phyloP scores from a whole-genome alignment of 2,329 filamentous ascomycete species.

The Pseudogymnoascus sp. region DNA sequence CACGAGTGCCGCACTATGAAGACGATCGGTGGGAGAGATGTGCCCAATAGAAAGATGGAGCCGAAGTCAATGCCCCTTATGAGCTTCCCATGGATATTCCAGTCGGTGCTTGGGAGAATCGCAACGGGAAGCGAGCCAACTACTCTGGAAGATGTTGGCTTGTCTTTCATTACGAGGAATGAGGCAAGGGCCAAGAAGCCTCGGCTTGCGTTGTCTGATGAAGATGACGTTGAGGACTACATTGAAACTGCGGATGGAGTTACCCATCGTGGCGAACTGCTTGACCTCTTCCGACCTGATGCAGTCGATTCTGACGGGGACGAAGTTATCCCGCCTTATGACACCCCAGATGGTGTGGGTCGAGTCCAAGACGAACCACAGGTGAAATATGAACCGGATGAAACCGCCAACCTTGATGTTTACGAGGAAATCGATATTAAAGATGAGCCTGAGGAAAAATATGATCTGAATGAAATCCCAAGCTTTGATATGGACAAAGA shows the following conservation, averaged over 20 bases:
- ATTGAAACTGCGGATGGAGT: constrained; percentile 25
- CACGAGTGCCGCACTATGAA: constrained; percentile 37
- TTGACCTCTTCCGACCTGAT: constrained; percentile 25
- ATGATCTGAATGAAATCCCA: no score
- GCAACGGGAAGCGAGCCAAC: constrained; percentile 38
- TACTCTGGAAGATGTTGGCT: constrained; percentile 18
- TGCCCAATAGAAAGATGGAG: constrained; percentile 33
- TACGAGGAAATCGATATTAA: not conserved
- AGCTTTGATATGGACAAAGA: no score
- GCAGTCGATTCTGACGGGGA: not conserved
- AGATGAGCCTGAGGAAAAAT: not conserved
- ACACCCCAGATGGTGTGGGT: not conserved
- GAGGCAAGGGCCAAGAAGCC: constrained; percentile 12
- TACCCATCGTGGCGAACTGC: constrained; percentile 27
- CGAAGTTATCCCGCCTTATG: not conserved
- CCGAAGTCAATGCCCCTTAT: constrained; percentile 66
- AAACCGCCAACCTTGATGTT: not conserved
- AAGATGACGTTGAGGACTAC: constrained; percentile 20
- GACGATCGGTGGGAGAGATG: constrained; percentile 32
- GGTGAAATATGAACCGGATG: not conserved
- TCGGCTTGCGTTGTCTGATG: not conserved
- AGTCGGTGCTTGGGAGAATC: constrained; percentile 61
- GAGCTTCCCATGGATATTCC: constrained; percentile 90
- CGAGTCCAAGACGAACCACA: not conserved
- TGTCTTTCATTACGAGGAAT: constrained; percentile 16